Evolutionary conservation across 2,329 filamentous ascomycete genomes (phyloP).

Genomic region (Boeremia lycopersici): DNA sequence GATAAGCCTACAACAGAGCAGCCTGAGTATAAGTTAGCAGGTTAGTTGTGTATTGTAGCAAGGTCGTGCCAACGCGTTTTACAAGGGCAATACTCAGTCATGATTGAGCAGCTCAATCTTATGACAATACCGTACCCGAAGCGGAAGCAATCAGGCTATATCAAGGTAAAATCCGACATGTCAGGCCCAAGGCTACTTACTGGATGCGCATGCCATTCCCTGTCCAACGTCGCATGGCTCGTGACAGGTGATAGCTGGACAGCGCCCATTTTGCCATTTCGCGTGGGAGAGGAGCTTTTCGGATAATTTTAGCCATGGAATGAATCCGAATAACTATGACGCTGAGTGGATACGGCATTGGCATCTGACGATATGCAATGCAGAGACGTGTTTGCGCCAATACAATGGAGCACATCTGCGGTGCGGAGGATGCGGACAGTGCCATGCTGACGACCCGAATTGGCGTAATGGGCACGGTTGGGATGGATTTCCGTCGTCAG

Average conservation of each 20-base stretch:
- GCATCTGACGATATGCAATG: neutral
- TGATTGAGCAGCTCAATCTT: too few relatives aligned
- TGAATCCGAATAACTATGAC: neutral
- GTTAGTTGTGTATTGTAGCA: too few relatives aligned
- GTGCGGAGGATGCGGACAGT: neutral
- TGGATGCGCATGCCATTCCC: neutral
- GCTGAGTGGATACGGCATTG: neutral
- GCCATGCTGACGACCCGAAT: neutral
- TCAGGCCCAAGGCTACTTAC: neutral
- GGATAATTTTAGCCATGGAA: neutral
- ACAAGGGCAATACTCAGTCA: too few relatives aligned
- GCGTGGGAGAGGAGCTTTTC: neutral
- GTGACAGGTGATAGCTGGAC: neutral
- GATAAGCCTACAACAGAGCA: too few relatives aligned
- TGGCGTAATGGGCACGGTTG: neutral
- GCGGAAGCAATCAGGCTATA: neutral
- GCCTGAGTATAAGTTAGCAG: too few relatives aligned
- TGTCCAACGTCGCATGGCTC: neutral
- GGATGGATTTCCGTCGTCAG: neutral
- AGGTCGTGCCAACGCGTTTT: too few relatives aligned
- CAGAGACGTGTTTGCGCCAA: neutral
- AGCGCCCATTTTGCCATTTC: neutral
- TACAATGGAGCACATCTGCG: neutral
- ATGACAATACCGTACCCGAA: neutral
- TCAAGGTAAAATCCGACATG: neutral